Percentiles rank a stretch among this genome's conserved stretches.
phyloP scores from a whole-genome alignment of 345 rosid genomes.

The Sisymbrium altissimum region DNA sequence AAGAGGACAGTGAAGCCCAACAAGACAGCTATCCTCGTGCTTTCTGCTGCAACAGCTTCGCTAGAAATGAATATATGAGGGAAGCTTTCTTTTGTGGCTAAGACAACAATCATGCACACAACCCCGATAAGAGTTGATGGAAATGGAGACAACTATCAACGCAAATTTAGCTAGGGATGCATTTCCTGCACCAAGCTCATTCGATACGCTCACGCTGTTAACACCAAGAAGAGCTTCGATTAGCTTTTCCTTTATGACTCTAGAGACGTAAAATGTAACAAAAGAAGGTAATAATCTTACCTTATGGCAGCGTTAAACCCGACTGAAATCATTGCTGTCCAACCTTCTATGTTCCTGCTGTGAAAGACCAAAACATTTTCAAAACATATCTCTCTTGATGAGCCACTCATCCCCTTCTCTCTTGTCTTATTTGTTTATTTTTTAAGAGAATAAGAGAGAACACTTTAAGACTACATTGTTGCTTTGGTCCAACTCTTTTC shows the following conservation, averaged over 20 bases:
- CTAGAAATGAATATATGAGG: conserved; percentile 80
- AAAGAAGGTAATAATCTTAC: conserved; percentile 31
- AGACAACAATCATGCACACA: conserved; percentile 55
- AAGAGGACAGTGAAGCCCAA: conserved; percentile 71
- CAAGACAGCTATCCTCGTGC: conserved; percentile 61
- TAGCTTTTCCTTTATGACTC: background rate
- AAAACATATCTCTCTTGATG: too few species aligned
- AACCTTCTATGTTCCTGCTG: conserved; percentile 90
- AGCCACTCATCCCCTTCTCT: too few species aligned
- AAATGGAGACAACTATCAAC: conserved; percentile 67
- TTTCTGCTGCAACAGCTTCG: conserved; percentile 70
- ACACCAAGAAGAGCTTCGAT: background rate
- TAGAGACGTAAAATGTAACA: background rate
- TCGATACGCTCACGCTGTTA: conserved; percentile 82
- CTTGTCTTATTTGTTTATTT: too few species aligned
- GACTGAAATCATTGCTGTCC: conserved; percentile 87
- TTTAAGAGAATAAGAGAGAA: too few species aligned
- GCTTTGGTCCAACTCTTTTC: too few species aligned
- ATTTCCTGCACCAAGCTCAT: conserved; percentile 85
- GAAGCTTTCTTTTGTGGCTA: conserved; percentile 56
- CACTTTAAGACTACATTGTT: too few species aligned
- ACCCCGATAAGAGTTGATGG: conserved; percentile 64
- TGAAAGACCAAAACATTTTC: conserved; percentile 3
- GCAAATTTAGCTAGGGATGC: conserved; percentile 59
- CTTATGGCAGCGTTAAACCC: conserved; percentile 95